Evolutionary conservation across 495 filamentous ascomycete genomes (phyloP), one percentile per base, ranked within the genome.

Genomic region (Penicillium dipodomyicola): DNA sequence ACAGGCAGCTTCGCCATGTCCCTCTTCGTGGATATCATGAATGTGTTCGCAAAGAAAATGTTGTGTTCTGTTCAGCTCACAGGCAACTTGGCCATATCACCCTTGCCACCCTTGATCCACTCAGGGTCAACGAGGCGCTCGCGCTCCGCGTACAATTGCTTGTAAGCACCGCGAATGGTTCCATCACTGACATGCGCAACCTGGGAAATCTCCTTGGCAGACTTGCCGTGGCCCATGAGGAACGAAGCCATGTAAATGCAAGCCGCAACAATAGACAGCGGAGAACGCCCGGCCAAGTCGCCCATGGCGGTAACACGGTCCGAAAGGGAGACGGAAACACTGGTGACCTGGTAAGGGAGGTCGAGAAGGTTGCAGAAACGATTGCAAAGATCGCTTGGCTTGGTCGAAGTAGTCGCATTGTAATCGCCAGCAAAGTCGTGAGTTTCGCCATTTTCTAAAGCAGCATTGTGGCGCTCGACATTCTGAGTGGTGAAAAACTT

Each of bases 191-290:
- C 94, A 57, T 89, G 89, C 5, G 87, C 88, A 17, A 94, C 86
- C 1, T 58, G 54, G 1, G 87, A 87, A 60, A 97, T 96, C 52
- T 96, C 88, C 71, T 93, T 94, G 40, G 92, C 85, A 6, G 82
- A 79, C 67, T 87, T 88, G n/a, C 82, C 72, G 39, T 90, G 79
- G 45, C 87, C 89, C 81, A 92, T 86, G 20, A 97, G 77, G 65
- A 91, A 82, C 0, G 89, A 90, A 8, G 90, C 86, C 84, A 96
- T 92, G 77, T 94, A 97, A 70, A 98, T 97, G 69, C 90, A 96
- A 40, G 93, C 92, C 17, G 91, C 93, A 4, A 94, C 94, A 46
- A 92, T 88, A 7, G 94, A 97, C 35, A 97, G 82, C 8, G 94
- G 94, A 40, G 94, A 97, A 50, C 94, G 90, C 54, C 94, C 94